These are phyloP conservation scores for Corylus americana DNA, from an alignment of 306 rosid genomes.

Conservation along the genomic window DNA sequence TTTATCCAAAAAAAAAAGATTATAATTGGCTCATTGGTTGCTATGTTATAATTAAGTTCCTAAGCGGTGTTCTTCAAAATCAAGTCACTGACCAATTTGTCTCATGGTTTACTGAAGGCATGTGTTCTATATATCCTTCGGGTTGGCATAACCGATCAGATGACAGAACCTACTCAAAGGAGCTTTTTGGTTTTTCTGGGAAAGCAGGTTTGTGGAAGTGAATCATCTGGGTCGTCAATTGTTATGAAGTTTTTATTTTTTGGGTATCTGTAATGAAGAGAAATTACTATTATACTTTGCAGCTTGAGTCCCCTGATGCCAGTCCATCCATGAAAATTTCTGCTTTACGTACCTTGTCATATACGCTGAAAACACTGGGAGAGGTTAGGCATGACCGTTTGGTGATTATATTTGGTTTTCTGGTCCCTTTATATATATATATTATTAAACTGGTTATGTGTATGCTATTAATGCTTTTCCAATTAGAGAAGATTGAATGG, in stretches of 20 bases:
- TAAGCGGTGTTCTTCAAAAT: conserved; percentile 8
- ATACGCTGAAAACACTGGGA: conserved; percentile 80
- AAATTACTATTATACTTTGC: conserved; percentile 17
- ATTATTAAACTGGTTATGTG: background rate
- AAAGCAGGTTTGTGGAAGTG: conserved; percentile 56
- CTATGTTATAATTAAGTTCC: background rate
- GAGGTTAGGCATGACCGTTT: conserved; percentile 54
- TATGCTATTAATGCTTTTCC: background rate
- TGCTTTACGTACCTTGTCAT: conserved; percentile 78
- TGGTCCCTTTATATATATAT: background rate
- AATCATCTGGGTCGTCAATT: conserved; percentile 10
- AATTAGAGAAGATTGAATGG: background rate
- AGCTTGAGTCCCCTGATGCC: conserved; percentile 80
- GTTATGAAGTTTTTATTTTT: conserved; percentile 20
- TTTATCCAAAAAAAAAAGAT: background rate
- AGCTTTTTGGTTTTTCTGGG: conserved; percentile 76
- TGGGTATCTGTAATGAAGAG: background rate
- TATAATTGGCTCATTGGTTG: conserved; percentile 7
- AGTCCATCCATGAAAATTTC: conserved; percentile 85
- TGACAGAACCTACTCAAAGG: conserved; percentile 95
- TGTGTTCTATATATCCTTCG: conserved; percentile 92
- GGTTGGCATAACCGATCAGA: conserved; percentile 90
- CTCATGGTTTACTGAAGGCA: conserved; percentile 65
- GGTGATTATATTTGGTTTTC: conserved; percentile 9
- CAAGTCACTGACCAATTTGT: conserved; percentile 30